Conservation (phyloP, 2,329 filamentous ascomycete species). For the Trichoderma sp. region DNA sequence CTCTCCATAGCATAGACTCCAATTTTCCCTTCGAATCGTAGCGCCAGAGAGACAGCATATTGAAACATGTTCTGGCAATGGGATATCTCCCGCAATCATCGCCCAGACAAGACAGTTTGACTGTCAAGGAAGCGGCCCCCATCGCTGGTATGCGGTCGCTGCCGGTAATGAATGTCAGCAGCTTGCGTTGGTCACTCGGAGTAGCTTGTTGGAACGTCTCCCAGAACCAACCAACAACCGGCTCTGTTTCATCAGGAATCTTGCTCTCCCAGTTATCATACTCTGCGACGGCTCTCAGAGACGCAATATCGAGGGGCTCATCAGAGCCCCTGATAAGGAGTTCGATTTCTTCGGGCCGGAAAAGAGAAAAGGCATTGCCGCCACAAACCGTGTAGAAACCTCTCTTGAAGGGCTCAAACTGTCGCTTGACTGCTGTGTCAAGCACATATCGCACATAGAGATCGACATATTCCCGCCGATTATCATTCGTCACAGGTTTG, state of each 20-base stretch:
- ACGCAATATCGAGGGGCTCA: constrained; percentile 76
- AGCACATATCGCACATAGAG: constrained; percentile 80
- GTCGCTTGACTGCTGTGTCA: constrained; percentile 74
- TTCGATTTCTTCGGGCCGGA: constrained; percentile 90
- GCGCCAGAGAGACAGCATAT: constrained; percentile 75
- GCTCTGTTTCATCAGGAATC: constrained; percentile 62
- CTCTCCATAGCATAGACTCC: constrained; percentile 76
- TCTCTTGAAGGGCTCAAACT: constrained; percentile 92
- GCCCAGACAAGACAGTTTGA: constrained; percentile 76
- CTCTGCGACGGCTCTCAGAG: constrained; percentile 73
- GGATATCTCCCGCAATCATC: constrained; percentile 76
- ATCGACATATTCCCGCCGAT: constrained; percentile 84
- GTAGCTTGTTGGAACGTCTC: constrained; percentile 70
- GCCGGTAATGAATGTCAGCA: constrained; percentile 86
- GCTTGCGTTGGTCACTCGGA: constrained; percentile 71
- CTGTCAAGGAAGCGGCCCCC: constrained; percentile 77
- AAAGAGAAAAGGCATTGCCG: constrained; percentile 84
- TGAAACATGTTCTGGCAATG: constrained; percentile 89
- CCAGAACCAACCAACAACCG: constrained; percentile 87
- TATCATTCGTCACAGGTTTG: constrained; percentile 78
- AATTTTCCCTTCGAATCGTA: constrained; percentile 70
- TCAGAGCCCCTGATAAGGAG: constrained; percentile 84
- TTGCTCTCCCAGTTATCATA: constrained; percentile 77
- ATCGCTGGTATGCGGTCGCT: constrained; percentile 89
- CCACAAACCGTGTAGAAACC: constrained; percentile 93